Evolutionary conservation across 1,284 basidiomycete genomes (phyloP).

Genomic region (Anthracocystis panici-leucophaei): DNA sequence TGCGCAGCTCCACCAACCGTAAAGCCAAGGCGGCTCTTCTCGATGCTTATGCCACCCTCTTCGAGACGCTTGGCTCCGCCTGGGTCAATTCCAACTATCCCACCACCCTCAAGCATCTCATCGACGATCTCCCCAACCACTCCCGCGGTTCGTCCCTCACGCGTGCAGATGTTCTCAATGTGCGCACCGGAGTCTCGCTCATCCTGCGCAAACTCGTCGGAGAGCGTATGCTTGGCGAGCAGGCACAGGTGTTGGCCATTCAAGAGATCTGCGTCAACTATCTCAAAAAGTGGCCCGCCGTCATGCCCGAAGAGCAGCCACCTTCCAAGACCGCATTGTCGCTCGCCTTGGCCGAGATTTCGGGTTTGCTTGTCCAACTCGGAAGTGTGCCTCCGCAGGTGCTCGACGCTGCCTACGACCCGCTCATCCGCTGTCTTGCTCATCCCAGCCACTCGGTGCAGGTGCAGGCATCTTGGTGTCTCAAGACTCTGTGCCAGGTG

Average conservation of each 20-base stretch:
- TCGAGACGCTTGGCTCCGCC: slow-evolving; percentile 79
- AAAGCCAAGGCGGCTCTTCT: slow-evolving; percentile 85
- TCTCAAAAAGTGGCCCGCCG: slow-evolving; percentile 89
- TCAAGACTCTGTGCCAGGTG: slow-evolving; percentile 89
- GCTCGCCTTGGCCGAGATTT: slow-evolving; percentile 84
- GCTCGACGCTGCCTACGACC: slow-evolving; percentile 88
- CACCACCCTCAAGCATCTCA: slow-evolving; percentile 81
- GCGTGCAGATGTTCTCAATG: slow-evolving; percentile 77
- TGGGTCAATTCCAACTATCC: slow-evolving; percentile 89
- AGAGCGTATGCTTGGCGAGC: slow-evolving; percentile 82
- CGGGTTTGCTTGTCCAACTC: slow-evolving; percentile 86
- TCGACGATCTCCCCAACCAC: slow-evolving; percentile 76
- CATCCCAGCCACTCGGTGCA: slow-evolving; percentile 90
- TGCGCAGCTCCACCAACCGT: slow-evolving; percentile 76
- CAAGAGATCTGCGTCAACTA: slow-evolving; percentile 84
- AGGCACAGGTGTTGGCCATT: slow-evolving; percentile 91
- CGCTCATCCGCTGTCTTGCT: slow-evolving; percentile 83
- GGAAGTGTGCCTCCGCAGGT: slow-evolving; percentile 91
- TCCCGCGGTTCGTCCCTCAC: slow-evolving; percentile 41
- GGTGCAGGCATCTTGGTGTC: slow-evolving; percentile 85
- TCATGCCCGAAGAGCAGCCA: slow-evolving; percentile 85
- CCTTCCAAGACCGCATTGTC: slow-evolving; percentile 80
- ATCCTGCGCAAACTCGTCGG: slow-evolving; percentile 88
- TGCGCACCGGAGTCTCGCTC: slow-evolving; percentile 80
- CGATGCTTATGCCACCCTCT: slow-evolving; percentile 85